phyloP scores from a whole-genome alignment of 2,329 filamentous ascomycete species.

The Talaromyces sp. region DNA sequence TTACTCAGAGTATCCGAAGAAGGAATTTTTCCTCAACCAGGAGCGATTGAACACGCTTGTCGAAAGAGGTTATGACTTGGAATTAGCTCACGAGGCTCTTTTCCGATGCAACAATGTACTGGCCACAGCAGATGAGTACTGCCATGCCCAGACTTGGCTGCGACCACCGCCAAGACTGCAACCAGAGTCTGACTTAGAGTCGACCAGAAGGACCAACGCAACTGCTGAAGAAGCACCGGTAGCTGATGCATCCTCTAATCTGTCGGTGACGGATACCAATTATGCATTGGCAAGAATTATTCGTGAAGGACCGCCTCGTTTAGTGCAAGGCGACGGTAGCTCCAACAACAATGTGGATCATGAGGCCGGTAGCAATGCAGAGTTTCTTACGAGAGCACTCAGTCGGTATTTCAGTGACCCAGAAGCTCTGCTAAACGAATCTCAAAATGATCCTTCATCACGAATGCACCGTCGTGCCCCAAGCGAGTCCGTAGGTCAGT shows the following conservation, averaged over 20 bases:
- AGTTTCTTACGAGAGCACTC: constrained; percentile 41
- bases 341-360: constrained; percentile 27
- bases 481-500: constrained; percentile 24
- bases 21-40: constrained; percentile 51
- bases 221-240: constrained; percentile 26
- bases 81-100: constrained; percentile 71
- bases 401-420: constrained; percentile 39
- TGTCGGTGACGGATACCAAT: constrained; percentile 26
- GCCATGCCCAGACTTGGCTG: constrained; percentile 58
- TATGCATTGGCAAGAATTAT: constrained; percentile 35
- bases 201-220: constrained; percentile 9
- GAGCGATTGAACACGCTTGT: constrained; percentile 46
- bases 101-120: constrained; percentile 73
- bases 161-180: constrained; percentile 62
- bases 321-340: constrained; percentile 20
- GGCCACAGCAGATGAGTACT: constrained; percentile 68
- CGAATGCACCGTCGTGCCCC: constrained; percentile 21
- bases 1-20: constrained; percentile 45
- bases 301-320: constrained; percentile 23
- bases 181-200: constrained; percentile 58
- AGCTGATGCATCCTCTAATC: constrained; percentile 27
- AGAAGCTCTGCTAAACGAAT: constrained; percentile 25
- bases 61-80: constrained; percentile 53
- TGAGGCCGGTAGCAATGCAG: constrained; percentile 32
- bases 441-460: constrained; percentile 24